phyloP scores from a whole-genome alignment of 768 basidiomycete genomes.

The Trametes cingulata region DNA sequence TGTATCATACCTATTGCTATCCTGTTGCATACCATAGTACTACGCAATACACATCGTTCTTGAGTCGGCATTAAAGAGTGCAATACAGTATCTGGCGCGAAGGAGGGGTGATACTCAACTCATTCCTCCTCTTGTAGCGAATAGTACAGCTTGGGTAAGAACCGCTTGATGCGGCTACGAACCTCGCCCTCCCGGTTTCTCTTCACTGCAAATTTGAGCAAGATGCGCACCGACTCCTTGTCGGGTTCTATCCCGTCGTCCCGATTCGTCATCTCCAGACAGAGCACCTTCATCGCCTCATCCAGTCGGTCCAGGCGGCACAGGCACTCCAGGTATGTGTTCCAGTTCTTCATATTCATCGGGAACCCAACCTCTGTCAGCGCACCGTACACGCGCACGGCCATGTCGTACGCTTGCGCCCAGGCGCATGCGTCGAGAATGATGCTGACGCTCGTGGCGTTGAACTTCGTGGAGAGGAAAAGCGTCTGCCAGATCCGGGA shows the following conservation, averaged over 20 bases:
- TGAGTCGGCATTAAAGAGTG: background rate
- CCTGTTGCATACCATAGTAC: slow-evolving; percentile 19
- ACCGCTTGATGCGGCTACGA: slow-evolving; percentile 44
- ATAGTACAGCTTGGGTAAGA: slow-evolving; percentile 41
- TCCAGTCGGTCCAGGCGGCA: slow-evolving; percentile 66
- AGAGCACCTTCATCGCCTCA: slow-evolving; percentile 66
- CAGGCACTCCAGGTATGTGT: slow-evolving; percentile 83
- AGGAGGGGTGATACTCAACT: slow-evolving; percentile 8
- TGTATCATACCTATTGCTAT: slow-evolving; percentile 30
- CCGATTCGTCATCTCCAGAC: slow-evolving; percentile 59
- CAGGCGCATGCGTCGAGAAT: slow-evolving; percentile 84
- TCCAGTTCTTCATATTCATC: slow-evolving; percentile 73
- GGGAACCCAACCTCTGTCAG: slow-evolving; percentile 49
- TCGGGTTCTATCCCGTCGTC: slow-evolving; percentile 47
- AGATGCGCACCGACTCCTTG: slow-evolving; percentile 48
- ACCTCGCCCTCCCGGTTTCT: slow-evolving; percentile 46
- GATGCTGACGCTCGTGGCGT: slow-evolving; percentile 72
- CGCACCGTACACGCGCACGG: slow-evolving; percentile 54
- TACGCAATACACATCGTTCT: slow-evolving; percentile 28
- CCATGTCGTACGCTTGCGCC: slow-evolving; percentile 51
- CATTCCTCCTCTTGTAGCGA: background rate
- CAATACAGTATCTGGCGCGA: background rate
- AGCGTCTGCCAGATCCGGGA: slow-evolving; percentile 81
- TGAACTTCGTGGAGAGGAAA: slow-evolving; percentile 55
- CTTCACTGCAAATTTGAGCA: slow-evolving; percentile 55